Evolutionary conservation across 805 yeast genomes (phyloP).

Genomic region (Wickerhamomyces rabaulensis): DNA sequence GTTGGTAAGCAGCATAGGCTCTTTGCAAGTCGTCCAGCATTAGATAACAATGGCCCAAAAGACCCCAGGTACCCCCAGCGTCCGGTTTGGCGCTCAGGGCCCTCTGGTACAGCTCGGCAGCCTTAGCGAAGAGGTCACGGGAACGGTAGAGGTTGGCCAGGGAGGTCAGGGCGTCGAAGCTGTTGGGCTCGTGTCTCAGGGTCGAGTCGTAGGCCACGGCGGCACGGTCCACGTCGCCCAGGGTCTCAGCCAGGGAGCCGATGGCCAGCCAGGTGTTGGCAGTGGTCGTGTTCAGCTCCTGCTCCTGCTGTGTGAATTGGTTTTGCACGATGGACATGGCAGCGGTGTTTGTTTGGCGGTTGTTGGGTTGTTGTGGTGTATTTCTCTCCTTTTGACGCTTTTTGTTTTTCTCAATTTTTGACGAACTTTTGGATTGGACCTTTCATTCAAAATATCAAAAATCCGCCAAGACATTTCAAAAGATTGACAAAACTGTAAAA

Average conservation of each 20-base stretch:
- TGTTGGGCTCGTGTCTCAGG: conserved; percentile 77
- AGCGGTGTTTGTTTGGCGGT: background rate
- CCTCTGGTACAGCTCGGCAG: conserved; percentile 89
- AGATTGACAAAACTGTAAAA: background rate
- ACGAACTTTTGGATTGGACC: background rate
- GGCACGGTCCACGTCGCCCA: conserved; percentile 88
- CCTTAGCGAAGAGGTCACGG: conserved; percentile 86
- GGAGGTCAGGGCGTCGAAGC: conserved; percentile 78
- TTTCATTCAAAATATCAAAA: background rate
- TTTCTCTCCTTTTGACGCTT: background rate
- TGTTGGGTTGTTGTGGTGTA: background rate
- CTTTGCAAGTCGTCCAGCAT: conserved; percentile 95
- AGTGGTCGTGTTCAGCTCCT: conserved; percentile 44
- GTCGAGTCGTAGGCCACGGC: conserved; percentile 85
- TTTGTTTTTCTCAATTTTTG: background rate
- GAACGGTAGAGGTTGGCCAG: conserved; percentile 86
- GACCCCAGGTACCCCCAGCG: conserved; percentile 96
- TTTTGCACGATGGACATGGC: conserved; percentile 10
- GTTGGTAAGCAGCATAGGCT: conserved; percentile 95
- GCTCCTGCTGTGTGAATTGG: conserved; percentile 28
- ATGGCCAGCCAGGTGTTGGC: conserved; percentile 86
- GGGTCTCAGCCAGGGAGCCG: conserved; percentile 82
- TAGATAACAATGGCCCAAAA: conserved; percentile 91
- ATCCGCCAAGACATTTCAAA: background rate
- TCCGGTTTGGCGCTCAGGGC: conserved; percentile 78